These are phyloP conservation scores for Isabelozyma pseudorhagii DNA, from an alignment of 805 yeast genomes.

Conservation along the genomic window DNA sequence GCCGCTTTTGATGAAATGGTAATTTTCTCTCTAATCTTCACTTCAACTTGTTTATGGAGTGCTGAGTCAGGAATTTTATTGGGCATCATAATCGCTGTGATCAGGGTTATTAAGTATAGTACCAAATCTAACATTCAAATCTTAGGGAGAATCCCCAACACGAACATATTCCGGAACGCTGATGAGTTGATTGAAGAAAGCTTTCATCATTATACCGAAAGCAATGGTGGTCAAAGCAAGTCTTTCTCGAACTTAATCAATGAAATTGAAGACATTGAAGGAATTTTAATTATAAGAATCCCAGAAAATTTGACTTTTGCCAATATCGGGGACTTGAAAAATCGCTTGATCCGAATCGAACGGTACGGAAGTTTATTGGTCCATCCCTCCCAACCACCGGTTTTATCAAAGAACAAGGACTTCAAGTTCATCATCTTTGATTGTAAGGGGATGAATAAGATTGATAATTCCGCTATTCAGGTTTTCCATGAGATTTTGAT, in stretches of 20 bases:
- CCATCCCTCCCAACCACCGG: conserved; percentile 71
- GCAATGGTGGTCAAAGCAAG: neutral
- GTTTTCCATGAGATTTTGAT: conserved; percentile 59
- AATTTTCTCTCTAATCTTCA: conserved; percentile 18
- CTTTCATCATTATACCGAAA: conserved; percentile 14
- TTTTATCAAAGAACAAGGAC: conserved; percentile 27
- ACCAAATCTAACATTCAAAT: conserved; percentile 83
- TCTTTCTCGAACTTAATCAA: conserved; percentile 14
- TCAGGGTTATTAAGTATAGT: conserved; percentile 59
- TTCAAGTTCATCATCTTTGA: conserved; percentile 68
- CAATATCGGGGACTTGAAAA: conserved; percentile 72
- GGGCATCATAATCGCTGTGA: conserved; percentile 33
- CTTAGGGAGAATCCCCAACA: conserved; percentile 51
- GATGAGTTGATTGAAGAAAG: conserved; percentile 53
- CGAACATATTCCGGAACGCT: conserved; percentile 61
- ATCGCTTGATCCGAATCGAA: conserved; percentile 67
- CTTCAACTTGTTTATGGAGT: conserved; percentile 31
- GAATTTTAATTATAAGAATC: conserved; percentile 72
- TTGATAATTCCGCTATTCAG: conserved; percentile 81
- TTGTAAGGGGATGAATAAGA: conserved; percentile 73
- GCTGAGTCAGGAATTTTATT: conserved; percentile 36
- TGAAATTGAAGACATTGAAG: conserved; percentile 51
- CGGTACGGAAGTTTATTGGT: conserved; percentile 67
- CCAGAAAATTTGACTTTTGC: conserved; percentile 91
- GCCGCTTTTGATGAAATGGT: conserved; percentile 28